Percentiles rank a stretch among this genome's conserved stretches.
phyloP scores from a whole-genome alignment of 805 yeast genomes.

The Lipomyces mesembrius region DNA sequence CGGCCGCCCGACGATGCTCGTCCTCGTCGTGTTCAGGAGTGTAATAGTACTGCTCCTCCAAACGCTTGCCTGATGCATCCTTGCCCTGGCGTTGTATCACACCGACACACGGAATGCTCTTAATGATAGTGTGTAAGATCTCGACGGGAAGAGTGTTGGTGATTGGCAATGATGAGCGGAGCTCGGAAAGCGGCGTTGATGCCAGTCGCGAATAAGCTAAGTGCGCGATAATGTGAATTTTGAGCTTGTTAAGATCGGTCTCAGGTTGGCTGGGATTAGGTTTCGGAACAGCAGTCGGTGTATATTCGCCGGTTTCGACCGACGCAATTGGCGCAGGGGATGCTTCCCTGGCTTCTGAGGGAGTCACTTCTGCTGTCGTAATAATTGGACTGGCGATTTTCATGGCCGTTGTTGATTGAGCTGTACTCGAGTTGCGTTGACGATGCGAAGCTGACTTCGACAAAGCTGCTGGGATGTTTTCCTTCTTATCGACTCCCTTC shows the following conservation, averaged over 20 bases:
- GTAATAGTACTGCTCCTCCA: conserved; percentile 94
- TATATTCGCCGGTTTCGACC: background rate
- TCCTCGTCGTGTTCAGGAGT: conserved; percentile 82
- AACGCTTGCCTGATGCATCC: conserved; percentile 94
- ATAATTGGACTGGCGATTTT: background rate
- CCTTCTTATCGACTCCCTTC: conserved; percentile 13
- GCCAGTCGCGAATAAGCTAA: conserved; percentile 87
- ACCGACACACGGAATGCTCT: conserved; percentile 68
- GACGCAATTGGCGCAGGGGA: background rate
- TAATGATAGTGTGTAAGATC: conserved; percentile 53
- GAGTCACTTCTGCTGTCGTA: background rate
- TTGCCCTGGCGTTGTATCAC: conserved; percentile 86
- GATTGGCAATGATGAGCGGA: conserved; percentile 59
- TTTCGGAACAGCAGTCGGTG: background rate
- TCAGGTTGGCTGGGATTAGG: background rate
- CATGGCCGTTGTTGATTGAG: background rate
- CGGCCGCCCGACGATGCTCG: conserved; percentile 66
- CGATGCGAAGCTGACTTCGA: background rate
- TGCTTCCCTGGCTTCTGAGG: background rate
- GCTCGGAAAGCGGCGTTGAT: conserved; percentile 80
- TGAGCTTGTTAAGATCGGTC: conserved; percentile 50
- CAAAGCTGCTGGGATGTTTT: background rate
- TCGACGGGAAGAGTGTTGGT: conserved; percentile 43
- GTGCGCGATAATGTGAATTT: conserved; percentile 75
- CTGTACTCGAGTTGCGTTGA: too few species aligned